Evolutionary conservation across 768 basidiomycete genomes (phyloP).

Genomic region (Psilocybe sp.): DNA sequence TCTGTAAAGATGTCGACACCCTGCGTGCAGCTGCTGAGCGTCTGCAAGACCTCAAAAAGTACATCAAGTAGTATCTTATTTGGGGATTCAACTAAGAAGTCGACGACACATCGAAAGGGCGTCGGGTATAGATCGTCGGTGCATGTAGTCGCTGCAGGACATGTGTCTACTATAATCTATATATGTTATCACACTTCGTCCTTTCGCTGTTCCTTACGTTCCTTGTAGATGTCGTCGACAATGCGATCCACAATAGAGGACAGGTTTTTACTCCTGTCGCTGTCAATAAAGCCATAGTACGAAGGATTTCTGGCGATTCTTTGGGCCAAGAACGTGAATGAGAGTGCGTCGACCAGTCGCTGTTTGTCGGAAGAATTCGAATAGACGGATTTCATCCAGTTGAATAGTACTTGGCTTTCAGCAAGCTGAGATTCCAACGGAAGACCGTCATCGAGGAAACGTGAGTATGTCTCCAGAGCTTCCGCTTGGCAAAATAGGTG

Average conservation of each 20-base stretch:
- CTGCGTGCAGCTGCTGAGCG: constrained; percentile 79
- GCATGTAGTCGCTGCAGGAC: too few species aligned
- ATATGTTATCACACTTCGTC: too few species aligned
- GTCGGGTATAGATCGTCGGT: too few species aligned
- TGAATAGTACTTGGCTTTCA: constrained; percentile 44
- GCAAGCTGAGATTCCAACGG: constrained; percentile 82
- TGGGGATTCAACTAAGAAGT: background rate
- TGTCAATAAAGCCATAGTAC: constrained; percentile 66
- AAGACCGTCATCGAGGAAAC: constrained; percentile 85
- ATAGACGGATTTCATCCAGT: constrained; percentile 22
- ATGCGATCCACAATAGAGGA: constrained; percentile 70
- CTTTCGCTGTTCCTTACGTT: background rate
- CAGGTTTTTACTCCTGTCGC: constrained; percentile 49
- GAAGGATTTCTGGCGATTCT: constrained; percentile 77
- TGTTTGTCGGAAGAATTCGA: constrained; percentile 39
- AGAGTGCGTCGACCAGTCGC: constrained; percentile 71
- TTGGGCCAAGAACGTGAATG: constrained; percentile 76
- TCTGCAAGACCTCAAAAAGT: constrained; percentile 73
- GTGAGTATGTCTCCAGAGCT: constrained; percentile 73
- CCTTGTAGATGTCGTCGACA: constrained; percentile 19
- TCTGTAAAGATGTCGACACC: constrained; percentile 93
- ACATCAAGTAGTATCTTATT: constrained; percentile 29
- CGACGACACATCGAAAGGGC: too few species aligned
- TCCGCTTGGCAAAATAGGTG: constrained; percentile 89
- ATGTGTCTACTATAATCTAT: too few species aligned